Base-by-base conservation (phyloP, 1,284 basidiomycete species). In the Fomes fomentarius region DNA sequence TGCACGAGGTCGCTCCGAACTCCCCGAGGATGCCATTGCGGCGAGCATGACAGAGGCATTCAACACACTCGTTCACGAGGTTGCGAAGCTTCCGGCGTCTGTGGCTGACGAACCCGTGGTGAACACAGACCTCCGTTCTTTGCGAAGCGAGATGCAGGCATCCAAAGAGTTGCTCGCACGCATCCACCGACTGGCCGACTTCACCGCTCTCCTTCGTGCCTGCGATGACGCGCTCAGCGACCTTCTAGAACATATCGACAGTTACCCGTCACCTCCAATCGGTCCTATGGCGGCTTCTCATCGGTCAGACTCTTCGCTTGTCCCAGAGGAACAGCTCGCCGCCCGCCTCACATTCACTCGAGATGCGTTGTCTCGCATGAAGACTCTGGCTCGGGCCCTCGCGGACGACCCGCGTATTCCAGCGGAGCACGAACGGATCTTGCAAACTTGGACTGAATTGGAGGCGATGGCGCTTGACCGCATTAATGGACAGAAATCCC, bases 221-320 rank as follows among this genome's bases (percentile, higher is more conserved):
- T 91, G 89, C 60, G 92, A 94, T 65, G 72, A 77, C n/a, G 81
- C 84, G 17, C 74, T 93, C 35, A 94, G 91, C 63, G 89, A 93
- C 65, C 75, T 93, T 8, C 72, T 94, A 46, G 89, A 93, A 63
- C 89, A 92, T 63, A 79, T 93, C 51, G 91, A 94, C 68, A 87
- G 84, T 62, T 89, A 83, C 64, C 87, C 89, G 12, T 75, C 79
- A 15, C 64, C 75, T 22, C 85, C 88, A 4, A 61, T 75, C 30
- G 78, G 79, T n/a, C 67, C 76, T 8, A 68, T 86, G 26, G 76
- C 79, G 2, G 82, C 84, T 8, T 69, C 78, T 7, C 76, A 82
- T 54, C 47, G 69, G 19, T 82, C 77, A 47, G 68, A 69, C 44
- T 67, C 64, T 50, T 71, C 64, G 31, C 62, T 70, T 11, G 68